These are phyloP conservation scores for Elymus sibiricus DNA, from an alignment of 176 grass and related monocot species.

Conservation along the genomic window DNA sequence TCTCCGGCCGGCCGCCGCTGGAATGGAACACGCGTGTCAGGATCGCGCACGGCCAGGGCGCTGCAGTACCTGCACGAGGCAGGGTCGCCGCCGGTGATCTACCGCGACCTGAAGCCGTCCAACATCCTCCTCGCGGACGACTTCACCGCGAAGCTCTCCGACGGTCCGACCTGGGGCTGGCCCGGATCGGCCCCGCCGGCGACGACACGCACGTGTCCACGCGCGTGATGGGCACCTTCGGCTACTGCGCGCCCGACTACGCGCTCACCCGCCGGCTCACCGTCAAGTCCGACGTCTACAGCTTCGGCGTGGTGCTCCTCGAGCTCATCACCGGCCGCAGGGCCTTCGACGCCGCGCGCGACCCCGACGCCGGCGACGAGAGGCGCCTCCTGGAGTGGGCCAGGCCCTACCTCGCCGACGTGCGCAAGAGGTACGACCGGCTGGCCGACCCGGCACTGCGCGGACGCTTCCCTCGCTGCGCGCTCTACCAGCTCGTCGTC, in stretches of 20 bases:
- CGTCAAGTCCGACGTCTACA: constrained; percentile 41
- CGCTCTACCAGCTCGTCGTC: constrained; percentile 44
- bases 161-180: constrained; percentile 61
- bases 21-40: constrained; percentile 44
- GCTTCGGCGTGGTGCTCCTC: too few species aligned
- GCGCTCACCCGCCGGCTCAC: constrained; percentile 42
- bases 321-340: constrained; percentile 49
- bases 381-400: constrained; percentile 57
- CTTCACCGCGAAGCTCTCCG: constrained; percentile 36
- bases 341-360: constrained; percentile 33
- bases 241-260: too few species aligned
- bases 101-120: constrained; percentile 52
- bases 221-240: constrained; percentile 57
- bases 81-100: constrained; percentile 53
- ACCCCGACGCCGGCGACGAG: background rate
- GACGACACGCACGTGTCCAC: constrained; percentile 51
- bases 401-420: constrained; percentile 36
- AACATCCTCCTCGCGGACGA: constrained; percentile 50
- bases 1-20: background rate
- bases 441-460: constrained; percentile 55
- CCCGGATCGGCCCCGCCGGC: constrained; percentile 44
- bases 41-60: constrained; percentile 43
- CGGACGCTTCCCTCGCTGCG: constrained; percentile 37
- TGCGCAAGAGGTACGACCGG: constrained; percentile 18
- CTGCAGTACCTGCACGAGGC: constrained; percentile 41